Base-by-base conservation (phyloP, 768 basidiomycete genomes). In the Mycena polygramma region DNA sequence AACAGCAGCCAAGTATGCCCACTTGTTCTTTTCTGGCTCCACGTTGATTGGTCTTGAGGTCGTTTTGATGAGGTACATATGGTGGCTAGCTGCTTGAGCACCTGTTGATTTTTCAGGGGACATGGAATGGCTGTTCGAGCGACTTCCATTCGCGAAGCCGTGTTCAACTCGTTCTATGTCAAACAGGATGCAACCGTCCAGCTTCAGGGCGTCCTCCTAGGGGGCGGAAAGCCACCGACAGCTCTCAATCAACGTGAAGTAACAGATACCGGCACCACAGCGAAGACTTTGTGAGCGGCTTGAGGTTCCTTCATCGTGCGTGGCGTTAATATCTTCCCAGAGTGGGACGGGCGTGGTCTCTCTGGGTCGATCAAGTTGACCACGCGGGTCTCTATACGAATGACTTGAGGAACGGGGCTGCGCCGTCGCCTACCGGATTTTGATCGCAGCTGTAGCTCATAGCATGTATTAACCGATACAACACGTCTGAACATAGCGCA, bases 61-160 rank as follows among this genome's bases (percentile, higher is more conserved):
- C 19, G 75, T 76, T 7, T n/a, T 76, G 37, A 76, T 76, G 75
- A 54, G 68, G 69, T 69, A 52, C 22, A 37, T 15, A 19, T n/a
- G 2, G 17, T 11, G 24, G 39, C 11, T 45, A 6, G 15, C 19
- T 7, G 15, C 37, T 15, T 6, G 6, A 15, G 26, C 24, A 15
- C 4, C 19, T n/a, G 17, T n/a, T n/a, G 30, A 30, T 20, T 35
- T 19, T 3, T 0, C 41, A 68, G 63, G 60, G 75, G 75, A 19
- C 75, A 76, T 46, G 75, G 75, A 7, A 74, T 76, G 74, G 74
- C 75, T 13, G 57, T 76, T 24, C 74, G 72, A 22, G 69, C 64
- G 3, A 19, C 57, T 14, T 73, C 72, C 22, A 10, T 76, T 20
- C 75, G 75, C 17, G 55, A 76, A n/a, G 70, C 48, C 35, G 75